A percentile compares a stretch with the other conserved stretches of the same genome.
Conservation (phyloP, 2,329 filamentous ascomycete species). For the Huntiella bhutanensis region DNA sequence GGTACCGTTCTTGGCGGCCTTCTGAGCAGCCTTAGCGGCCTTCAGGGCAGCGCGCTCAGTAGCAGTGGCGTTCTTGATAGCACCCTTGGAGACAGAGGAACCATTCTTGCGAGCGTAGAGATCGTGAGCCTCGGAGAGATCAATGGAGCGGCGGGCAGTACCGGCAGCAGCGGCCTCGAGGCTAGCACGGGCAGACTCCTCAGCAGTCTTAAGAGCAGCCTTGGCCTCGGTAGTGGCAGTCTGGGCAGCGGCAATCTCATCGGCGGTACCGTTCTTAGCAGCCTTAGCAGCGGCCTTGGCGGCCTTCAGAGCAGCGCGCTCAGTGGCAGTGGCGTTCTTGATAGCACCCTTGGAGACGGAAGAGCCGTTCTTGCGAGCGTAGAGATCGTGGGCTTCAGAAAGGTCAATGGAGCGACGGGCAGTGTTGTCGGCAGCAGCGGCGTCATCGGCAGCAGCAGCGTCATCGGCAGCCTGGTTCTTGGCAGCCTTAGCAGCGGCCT, state of each 20-base stretch:
- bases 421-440: neutral
- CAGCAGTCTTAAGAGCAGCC: neutral
- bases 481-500: neutral
- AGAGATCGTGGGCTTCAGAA: neutral
- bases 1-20: neutral
- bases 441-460: neutral
- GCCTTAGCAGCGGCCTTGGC: too few species aligned
- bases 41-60: neutral
- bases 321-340: neutral
- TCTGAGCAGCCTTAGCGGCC: neutral
- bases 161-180: neutral
- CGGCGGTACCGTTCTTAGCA: too few species aligned
- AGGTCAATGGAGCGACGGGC: neutral
- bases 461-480: neutral
- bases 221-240: neutral
- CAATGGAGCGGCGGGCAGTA: neutral
- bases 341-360: neutral
- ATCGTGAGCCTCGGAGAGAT: neutral
- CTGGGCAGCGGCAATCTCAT: neutral
- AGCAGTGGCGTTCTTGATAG: constrained; percentile 4
- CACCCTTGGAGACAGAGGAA: neutral
- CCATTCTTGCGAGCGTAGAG: neutral
- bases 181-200: neutral
- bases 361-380: constrained; percentile 2
- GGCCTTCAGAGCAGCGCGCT: too few species aligned